Conservation (phyloP, 495 filamentous ascomycete genomes). For the Umbilicaria muhlenbergii region DNA sequence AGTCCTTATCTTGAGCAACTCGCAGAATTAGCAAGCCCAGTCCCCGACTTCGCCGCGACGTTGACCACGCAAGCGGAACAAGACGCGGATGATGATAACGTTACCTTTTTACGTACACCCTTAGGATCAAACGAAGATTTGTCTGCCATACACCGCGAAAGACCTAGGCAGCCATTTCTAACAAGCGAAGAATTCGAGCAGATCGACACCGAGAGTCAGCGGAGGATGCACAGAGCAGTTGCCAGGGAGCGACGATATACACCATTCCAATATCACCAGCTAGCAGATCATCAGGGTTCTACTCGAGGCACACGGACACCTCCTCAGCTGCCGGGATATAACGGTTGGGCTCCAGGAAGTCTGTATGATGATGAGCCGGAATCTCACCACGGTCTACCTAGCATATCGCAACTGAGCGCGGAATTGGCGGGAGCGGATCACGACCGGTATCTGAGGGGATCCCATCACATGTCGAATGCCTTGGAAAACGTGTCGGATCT, state of each 20-base stretch:
- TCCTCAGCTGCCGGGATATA: conserved; percentile 12
- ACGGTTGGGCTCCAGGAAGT: conserved; percentile 42
- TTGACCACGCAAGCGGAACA: conserved; percentile 31
- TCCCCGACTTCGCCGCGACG: conserved; percentile 30
- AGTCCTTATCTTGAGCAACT: conserved; percentile 18
- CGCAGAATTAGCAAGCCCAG: conserved; percentile 26
- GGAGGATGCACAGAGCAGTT: conserved; percentile 8
- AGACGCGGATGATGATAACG: conserved; percentile 42
- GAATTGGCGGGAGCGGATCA: too few species aligned
- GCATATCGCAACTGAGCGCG: too few species aligned
- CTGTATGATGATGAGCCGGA: conserved; percentile 36
- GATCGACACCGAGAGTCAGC: conserved; percentile 29
- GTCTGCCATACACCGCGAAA: conserved; percentile 17
- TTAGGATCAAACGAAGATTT: conserved; percentile 19
- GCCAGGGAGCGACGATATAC: conserved; percentile 5
- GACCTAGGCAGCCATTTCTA: conserved; percentile 19
- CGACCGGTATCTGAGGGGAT: too few species aligned
- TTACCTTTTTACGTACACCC: conserved; percentile 39
- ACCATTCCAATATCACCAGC: conserved; percentile 6
- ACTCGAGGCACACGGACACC: not conserved
- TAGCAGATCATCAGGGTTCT: conserved; percentile 3
- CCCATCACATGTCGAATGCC: too few species aligned
- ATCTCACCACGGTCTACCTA: conserved; percentile 12
- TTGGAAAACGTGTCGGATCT: too few species aligned
- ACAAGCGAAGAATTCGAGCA: conserved; percentile 21